A percentile compares a stretch with the other conserved stretches of the same genome.
Conservation (phyloP, 2,329 filamentous ascomycete genomes). For the Monosporascus sp. region DNA sequence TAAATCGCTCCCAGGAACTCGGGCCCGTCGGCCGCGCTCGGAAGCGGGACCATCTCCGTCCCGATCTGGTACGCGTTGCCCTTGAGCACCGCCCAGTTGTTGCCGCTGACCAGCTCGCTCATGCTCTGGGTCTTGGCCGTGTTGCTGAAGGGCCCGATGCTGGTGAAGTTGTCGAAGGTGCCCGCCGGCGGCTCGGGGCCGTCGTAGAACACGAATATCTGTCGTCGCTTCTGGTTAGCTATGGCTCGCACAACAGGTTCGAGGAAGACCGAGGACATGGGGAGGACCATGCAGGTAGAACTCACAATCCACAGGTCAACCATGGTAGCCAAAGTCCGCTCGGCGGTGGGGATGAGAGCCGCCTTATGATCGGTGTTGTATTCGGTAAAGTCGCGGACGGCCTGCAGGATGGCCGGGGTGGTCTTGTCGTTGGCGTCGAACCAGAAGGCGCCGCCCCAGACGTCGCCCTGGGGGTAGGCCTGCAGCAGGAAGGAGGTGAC, state of each 20-base stretch:
- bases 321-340: constrained; percentile 36
- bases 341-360: constrained; percentile 52
- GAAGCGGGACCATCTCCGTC: constrained; percentile 32
- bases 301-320: constrained; percentile 50
- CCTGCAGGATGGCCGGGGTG: constrained; percentile 35
- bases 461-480: constrained; percentile 33
- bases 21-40: constrained; percentile 18
- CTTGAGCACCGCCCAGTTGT: constrained; percentile 34
- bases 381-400: constrained; percentile 50
- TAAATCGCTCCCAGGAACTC: constrained; percentile 27
- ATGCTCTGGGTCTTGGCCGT: constrained; percentile 42
- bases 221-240: not conserved
- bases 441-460: constrained; percentile 39
- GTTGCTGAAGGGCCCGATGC: constrained; percentile 37
- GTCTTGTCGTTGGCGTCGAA: constrained; percentile 28
- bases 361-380: constrained; percentile 56
- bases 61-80: constrained; percentile 32
- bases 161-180: constrained; percentile 53
- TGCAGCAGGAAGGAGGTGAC: constrained; percentile 41
- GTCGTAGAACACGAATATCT: constrained; percentile 55
- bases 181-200: constrained; percentile 45
- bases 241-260: not conserved
- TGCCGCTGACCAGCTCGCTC: constrained; percentile 38
- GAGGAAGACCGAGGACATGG: not conserved
- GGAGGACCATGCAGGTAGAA: not conserved